Percentiles rank a stretch among this genome's conserved stretches.
phyloP scores from a whole-genome alignment of 2,329 filamentous ascomycete species.

The Diaporthe destruens region DNA sequence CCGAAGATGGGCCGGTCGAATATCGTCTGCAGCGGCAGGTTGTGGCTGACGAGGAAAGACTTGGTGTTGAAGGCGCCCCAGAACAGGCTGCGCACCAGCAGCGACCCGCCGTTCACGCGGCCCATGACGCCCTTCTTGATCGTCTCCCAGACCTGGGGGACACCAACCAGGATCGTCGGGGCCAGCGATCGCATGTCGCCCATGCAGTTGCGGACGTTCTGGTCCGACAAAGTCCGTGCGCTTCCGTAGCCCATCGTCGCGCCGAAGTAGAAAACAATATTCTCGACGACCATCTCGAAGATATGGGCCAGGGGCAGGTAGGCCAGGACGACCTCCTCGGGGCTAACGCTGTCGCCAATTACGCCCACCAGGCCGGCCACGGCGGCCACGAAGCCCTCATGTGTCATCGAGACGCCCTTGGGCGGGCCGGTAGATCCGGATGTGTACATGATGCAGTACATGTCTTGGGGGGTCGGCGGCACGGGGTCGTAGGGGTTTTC shows the following conservation, averaged over 20 bases:
- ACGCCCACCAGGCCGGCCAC: conserved; percentile 85
- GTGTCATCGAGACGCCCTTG: conserved; percentile 88
- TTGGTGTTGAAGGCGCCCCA: conserved; percentile 74
- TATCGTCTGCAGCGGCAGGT: conserved; percentile 74
- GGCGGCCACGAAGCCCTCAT: conserved; percentile 83
- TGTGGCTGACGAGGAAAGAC: conserved; percentile 67
- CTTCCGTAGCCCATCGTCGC: conserved; percentile 95
- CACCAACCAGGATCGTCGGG: conserved; percentile 91
- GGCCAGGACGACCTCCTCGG: conserved; percentile 83
- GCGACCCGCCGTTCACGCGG: conserved; percentile 79
- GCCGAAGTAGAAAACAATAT: conserved; percentile 88
- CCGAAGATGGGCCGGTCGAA: conserved; percentile 90
- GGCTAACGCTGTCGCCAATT: conserved; percentile 82
- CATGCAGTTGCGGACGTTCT: conserved; percentile 87
- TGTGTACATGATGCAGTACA: conserved; percentile 89
- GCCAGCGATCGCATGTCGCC: conserved; percentile 94
- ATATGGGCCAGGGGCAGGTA: conserved; percentile 97
- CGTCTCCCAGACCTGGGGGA: conserved; percentile 97
- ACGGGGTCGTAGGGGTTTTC: conserved; percentile 78
- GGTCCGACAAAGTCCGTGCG: conserved; percentile 87
- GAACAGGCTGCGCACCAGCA: conserved; percentile 83
- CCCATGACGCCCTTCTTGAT: conserved; percentile 92
- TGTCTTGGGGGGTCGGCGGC: conserved; percentile 79
- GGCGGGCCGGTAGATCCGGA: conserved; percentile 91
- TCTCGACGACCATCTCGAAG: conserved; percentile 96